phyloP scores from a whole-genome alignment of 495 filamentous ascomycete species.

The Talaromyces stipitatus region DNA sequence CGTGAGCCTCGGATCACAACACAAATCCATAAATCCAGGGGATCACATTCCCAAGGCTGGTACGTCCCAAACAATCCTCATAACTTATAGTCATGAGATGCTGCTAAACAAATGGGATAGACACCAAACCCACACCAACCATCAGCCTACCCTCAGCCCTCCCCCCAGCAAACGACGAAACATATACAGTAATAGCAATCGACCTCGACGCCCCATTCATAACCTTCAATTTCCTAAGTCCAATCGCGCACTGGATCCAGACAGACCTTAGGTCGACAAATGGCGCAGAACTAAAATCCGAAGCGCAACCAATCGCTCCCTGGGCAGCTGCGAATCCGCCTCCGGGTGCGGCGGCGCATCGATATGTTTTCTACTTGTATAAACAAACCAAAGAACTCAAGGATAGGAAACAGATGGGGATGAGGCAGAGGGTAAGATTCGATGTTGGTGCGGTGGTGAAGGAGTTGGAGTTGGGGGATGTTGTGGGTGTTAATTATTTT shows the following conservation, averaged over 20 bases:
- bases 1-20: background rate
- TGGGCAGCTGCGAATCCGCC: conserved; percentile 48
- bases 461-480: conserved; percentile 35
- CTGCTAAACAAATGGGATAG: too few relatives aligned
- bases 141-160: background rate
- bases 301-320: conserved; percentile 28
- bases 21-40: background rate
- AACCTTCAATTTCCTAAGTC: conserved; percentile 29
- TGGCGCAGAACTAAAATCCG: conserved; percentile 6
- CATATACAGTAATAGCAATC: conserved; percentile 38
- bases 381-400: conserved; percentile 37
- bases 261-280: conserved; percentile 24
- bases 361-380: conserved; percentile 51
- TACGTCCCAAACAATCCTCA: too few relatives aligned
- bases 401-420: conserved; percentile 28
- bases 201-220: conserved; percentile 49
- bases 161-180: background rate
- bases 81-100: too few relatives aligned
- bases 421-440: conserved; percentile 32
- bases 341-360: conserved; percentile 40
- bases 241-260: conserved; percentile 42
- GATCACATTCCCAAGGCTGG: background rate
- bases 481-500: conserved; percentile 50
- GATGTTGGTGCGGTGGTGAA: conserved; percentile 41
- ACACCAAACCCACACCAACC: background rate